Base-by-base conservation (phyloP, 345 rosid genomes). In the Gossypium longicalyx region DNA sequence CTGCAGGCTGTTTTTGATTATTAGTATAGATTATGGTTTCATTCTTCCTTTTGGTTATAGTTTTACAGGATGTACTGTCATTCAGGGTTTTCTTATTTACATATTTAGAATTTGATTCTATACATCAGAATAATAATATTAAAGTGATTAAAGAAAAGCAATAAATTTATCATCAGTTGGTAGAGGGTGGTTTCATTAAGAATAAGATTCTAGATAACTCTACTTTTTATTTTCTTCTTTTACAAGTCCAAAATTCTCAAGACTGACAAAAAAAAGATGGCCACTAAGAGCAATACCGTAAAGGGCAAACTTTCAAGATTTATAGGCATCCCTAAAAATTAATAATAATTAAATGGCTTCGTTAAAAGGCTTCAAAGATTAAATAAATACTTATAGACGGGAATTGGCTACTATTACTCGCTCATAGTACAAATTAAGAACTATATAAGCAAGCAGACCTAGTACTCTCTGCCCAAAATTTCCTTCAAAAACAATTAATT, bases 241-340 rank as follows among this genome's bases (percentile, higher is more conserved):
- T 67, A 47, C 71, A 67, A 67, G 38, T 45, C 19, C 19, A 67
- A 66, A 10, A 22, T 67, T 67, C 71, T 41, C 41, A 67, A 17
- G 41, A 34, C 41, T 5, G 15, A 9, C 49, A 41, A 11, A 5
- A 41, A 41, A 17, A 19, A 23, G 43, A 12, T 2, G 17, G 65
- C 6, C 9, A 29, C 65, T 47, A 16, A 10, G 12, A 16, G 6
- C 17, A 65, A 12, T 7, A 65, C 16, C 11, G 23, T n/a, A 9
- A 63, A 41, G 9, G 68, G 47, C 9, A 29, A 15, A 3, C 17
- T 29, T 34, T 15, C 5, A 15, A 62, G 10, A 61, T 29, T 27
- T 15, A 29, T 19, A 7, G 29, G 44, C 19, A 62, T 62, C 9
- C 22, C 67, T 27, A 34, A 61, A 15, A 9, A 2, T 29, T 8